A percentile compares a stretch with the other conserved stretches of the same genome.
phyloP scores from a whole-genome alignment of 148 eudicot species.

The Cornus kousa region DNA sequence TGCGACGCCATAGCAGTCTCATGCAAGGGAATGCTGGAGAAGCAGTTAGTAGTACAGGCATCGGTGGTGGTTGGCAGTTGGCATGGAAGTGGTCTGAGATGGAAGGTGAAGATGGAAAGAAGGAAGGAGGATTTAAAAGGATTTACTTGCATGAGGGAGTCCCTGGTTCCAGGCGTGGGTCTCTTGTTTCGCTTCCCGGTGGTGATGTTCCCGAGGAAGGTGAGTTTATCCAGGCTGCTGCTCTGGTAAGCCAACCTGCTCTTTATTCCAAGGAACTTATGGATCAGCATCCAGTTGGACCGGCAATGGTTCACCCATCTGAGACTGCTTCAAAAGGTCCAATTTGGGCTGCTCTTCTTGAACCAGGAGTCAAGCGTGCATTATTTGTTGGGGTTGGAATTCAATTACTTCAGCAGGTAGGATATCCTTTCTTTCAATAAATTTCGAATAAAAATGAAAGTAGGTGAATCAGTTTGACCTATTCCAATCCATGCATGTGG shows the following conservation, averaged over 20 bases:
- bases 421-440: slow-evolving; percentile 13
- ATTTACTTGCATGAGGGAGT: slow-evolving; percentile 50
- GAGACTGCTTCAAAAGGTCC: slow-evolving; percentile 37
- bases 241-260: slow-evolving; percentile 50
- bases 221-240: slow-evolving; percentile 49
- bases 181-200: slow-evolving; percentile 53
- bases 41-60: slow-evolving; percentile 37
- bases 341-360: slow-evolving; percentile 64
- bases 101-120: slow-evolving; percentile 59
- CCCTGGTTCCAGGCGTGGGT: slow-evolving; percentile 45
- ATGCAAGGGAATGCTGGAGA: slow-evolving; percentile 49
- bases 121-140: slow-evolving; percentile 50
- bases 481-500: not conserved
- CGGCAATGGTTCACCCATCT: slow-evolving; percentile 66
- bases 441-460: not conserved
- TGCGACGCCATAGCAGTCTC: slow-evolving; percentile 59
- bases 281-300: slow-evolving; percentile 53
- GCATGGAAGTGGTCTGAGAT: slow-evolving; percentile 53
- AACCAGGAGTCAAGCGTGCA: slow-evolving; percentile 73
- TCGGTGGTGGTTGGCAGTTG: slow-evolving; percentile 85
- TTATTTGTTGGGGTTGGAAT: slow-evolving; percentile 75
- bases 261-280: slow-evolving; percentile 47
- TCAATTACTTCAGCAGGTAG: slow-evolving; percentile 85
- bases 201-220: slow-evolving; percentile 37
- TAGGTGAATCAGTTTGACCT: not conserved